These are phyloP conservation scores for Jackrogersella multiformis DNA, from an alignment of 495 filamentous ascomycete species.

Conservation along the genomic window DNA sequence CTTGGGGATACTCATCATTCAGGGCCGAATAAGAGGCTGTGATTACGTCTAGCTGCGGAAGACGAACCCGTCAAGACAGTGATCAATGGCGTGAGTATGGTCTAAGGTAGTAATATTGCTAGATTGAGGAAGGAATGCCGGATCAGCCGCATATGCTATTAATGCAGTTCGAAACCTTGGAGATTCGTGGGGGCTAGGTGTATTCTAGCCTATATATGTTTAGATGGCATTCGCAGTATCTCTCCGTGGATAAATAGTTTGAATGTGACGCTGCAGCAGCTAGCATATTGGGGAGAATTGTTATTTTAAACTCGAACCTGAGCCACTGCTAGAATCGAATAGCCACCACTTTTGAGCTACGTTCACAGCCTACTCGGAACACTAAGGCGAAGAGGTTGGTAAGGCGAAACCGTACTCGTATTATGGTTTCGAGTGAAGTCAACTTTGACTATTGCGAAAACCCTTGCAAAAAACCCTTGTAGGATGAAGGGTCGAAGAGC, in stretches of 20 bases:
- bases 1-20: not conserved
- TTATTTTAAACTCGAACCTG: constrained; percentile 16
- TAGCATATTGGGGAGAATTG: constrained; percentile 13
- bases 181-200: constrained; percentile 10
- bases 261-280: constrained; percentile 37
- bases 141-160: constrained; percentile 32
- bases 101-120: constrained; percentile 11
- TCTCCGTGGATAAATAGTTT: constrained; percentile 37
- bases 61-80: constrained; percentile 28
- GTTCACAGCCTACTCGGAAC: not conserved
- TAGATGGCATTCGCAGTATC: constrained; percentile 32
- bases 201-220: constrained; percentile 38
- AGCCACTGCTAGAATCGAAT: not conserved
- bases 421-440: constrained; percentile 1
- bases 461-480: not conserved
- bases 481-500: not conserved
- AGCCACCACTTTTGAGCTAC: constrained; percentile 15
- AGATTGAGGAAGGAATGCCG: constrained; percentile 27
- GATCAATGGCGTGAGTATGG: constrained; percentile 31
- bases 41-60: constrained; percentile 33
- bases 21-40: constrained; percentile 26
- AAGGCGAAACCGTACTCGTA: not conserved
- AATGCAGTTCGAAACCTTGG: constrained; percentile 30
- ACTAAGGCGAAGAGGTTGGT: not conserved
- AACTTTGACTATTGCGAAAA: constrained; percentile 5